These are phyloP conservation scores for Rasamsonia emersonii DNA, from an alignment of 2,329 filamentous ascomycete genomes.

Conservation along the genomic window DNA sequence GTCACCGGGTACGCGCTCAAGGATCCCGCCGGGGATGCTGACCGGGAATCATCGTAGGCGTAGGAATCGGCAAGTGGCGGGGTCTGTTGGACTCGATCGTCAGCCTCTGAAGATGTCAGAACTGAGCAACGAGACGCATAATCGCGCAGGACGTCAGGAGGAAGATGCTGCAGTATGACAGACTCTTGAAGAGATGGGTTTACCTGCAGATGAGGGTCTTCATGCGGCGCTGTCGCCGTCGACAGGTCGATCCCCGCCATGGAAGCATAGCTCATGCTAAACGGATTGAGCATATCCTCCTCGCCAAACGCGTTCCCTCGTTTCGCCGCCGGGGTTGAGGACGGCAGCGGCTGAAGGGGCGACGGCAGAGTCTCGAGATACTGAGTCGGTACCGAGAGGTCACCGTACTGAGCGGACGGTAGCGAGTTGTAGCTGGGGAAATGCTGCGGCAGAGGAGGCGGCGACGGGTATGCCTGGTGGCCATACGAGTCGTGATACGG, in stretches of 20 bases:
- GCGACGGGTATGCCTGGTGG: constrained; percentile 20
- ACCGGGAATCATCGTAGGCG: constrained; percentile 32
- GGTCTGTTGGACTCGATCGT: constrained; percentile 22
- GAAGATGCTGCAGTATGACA: too few relatives aligned
- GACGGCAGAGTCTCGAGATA: constrained; percentile 34
- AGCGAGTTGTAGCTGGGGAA: constrained; percentile 24
- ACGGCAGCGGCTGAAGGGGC: constrained; percentile 37
- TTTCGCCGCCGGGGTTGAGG: constrained; percentile 39
- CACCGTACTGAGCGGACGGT: constrained; percentile 21
- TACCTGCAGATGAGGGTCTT: constrained; percentile 35
- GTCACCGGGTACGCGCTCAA: constrained; percentile 33
- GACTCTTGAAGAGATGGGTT: constrained; percentile 30
- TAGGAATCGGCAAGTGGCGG: constrained; percentile 29
- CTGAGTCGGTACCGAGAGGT: constrained; percentile 27
- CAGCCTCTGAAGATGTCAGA: constrained; percentile 12
- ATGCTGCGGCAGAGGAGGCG: constrained; percentile 13
- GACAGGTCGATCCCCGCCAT: constrained; percentile 49
- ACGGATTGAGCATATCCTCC: constrained; percentile 49
- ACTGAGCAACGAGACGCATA: too few relatives aligned
- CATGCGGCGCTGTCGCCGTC: constrained; percentile 24
- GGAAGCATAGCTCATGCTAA: constrained; percentile 52
- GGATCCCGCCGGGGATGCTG: constrained; percentile 33
- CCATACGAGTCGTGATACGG: constrained; percentile 37
- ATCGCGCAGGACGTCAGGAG: too few relatives aligned
- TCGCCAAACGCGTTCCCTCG: constrained; percentile 45